Evolutionary conservation across 2,329 filamentous ascomycete species (phyloP), one percentile per base, ranked within the genome.

Genomic region (Pseudogymnoascus sp.): DNA sequence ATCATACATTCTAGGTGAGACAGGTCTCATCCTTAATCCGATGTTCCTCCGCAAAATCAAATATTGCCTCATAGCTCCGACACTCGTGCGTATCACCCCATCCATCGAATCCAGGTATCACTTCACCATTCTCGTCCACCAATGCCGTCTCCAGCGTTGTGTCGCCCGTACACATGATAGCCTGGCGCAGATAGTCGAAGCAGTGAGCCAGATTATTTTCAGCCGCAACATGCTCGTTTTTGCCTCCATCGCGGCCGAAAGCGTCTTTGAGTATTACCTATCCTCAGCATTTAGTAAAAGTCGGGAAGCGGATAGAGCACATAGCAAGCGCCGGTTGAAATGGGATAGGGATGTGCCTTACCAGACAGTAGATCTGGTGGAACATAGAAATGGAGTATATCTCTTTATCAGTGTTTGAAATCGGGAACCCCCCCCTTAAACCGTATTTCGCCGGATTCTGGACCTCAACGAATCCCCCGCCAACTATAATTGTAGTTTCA

Each of bases 131-230:
- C 1, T 3, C 26, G 10, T 33, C 21, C 10, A 54, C 29, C 29
- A 17, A 5, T 74, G 73, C 2, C 66, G 84, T 3, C 77, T 66
- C 64, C n/a, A 66, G 40, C 26, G 64, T 64, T 61, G 63, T 66
- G 33, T 66, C 64, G 24, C 64, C 64, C 2, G 63, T 54, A 35
- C 64, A 66, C 64, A 65, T 65, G 15, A 63, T 39, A 2, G 58
- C 64, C 44, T 66, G 64, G 2, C 63, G 59, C 17, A 66, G 57
- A 54, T 66, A 66, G 39, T 66, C 64, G 15, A 64, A 65, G 37
- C 64, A 65, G 35, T 66, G 63, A 29, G 61, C 61, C 63, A 65
- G 61, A 15, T 64, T 35, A 33, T 21, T 7, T 33, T 35, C 47
- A 15, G 29, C 47, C 29, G 29, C n/a, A 11, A 13, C 29, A 29